Conservation (phyloP, 768 basidiomycete species). For the Rhodosporidiobolus odoratus region DNA sequence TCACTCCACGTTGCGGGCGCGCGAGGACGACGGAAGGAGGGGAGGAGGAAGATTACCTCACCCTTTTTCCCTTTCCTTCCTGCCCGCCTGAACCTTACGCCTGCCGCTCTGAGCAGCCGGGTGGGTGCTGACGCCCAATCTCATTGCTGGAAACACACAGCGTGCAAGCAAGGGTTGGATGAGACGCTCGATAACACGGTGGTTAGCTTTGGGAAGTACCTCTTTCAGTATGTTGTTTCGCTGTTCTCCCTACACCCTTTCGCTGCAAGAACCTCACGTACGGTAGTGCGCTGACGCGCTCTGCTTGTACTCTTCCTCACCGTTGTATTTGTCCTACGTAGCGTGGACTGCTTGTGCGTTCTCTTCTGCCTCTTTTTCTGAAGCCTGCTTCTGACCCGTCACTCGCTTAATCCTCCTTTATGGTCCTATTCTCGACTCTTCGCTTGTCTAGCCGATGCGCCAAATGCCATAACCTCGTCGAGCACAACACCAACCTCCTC, state of each 20-base stretch:
- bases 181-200: constrained; percentile 33
- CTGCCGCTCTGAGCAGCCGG: not conserved
- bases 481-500: constrained; percentile 91
- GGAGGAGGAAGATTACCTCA: not conserved
- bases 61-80: not conserved
- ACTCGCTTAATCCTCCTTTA: not conserved
- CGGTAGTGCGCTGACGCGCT: too few species aligned
- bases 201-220: constrained; percentile 31
- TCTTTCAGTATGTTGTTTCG: constrained; percentile 24
- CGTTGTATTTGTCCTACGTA: too few species aligned
- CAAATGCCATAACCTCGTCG: constrained; percentile 86
- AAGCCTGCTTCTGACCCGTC: not conserved
- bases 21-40: not conserved
- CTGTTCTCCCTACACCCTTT: not conserved
- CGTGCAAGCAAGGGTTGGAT: constrained; percentile 29
- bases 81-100: not conserved
- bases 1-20: not conserved
- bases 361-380: not conserved
- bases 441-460: constrained; percentile 61
- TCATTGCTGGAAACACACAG: not conserved
- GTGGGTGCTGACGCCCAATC: too few species aligned
- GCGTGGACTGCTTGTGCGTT: constrained; percentile 11
- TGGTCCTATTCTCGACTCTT: not conserved
- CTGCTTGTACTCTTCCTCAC: not conserved
- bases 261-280: too few species aligned